phyloP scores from a whole-genome alignment of 495 filamentous ascomycete genomes.

The Penicillium turbatum region DNA sequence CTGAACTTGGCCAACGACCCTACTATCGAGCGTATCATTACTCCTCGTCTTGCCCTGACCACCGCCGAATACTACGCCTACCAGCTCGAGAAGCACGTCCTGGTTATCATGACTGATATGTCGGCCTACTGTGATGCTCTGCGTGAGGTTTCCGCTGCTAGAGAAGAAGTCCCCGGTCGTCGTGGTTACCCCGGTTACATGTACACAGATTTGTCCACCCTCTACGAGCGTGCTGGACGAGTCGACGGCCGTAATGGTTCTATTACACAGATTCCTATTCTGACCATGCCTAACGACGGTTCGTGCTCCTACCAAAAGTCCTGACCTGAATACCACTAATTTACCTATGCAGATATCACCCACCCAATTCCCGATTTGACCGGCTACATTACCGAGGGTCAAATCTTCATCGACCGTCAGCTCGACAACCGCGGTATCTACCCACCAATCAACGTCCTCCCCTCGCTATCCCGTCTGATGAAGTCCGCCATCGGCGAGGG shows the following conservation, averaged over 20 bases:
- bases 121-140: conserved; percentile 98
- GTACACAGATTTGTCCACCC: conserved; percentile 99
- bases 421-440: conserved; percentile 95
- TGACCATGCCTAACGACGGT: conserved; percentile 99
- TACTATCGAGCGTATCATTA: conserved; percentile 99
- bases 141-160: conserved; percentile 93
- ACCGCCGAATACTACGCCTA: conserved; percentile 99
- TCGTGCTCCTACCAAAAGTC: conserved; percentile 8
- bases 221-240: conserved; percentile 99
- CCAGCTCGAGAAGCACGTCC: conserved; percentile 98
- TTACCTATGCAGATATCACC: conserved; percentile 70
- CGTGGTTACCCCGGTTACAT: conserved; percentile 99
- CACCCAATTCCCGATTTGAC: conserved; percentile 99
- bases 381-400: conserved; percentile 97
- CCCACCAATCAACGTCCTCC: conserved; percentile 98
- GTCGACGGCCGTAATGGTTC: conserved; percentile 96
- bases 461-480: conserved; percentile 98
- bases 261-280: conserved; percentile 97
- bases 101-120: conserved; percentile 97
- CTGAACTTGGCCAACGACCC: conserved; percentile 98
- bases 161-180: conserved; percentile 99
- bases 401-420: conserved; percentile 96
- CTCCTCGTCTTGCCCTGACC: conserved; percentile 94
- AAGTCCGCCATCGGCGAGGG: conserved; percentile 98
- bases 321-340: conserved; percentile 7